phyloP scores from a whole-genome alignment of 164 flowering plant genomes.

The Aristolochia californica region DNA sequence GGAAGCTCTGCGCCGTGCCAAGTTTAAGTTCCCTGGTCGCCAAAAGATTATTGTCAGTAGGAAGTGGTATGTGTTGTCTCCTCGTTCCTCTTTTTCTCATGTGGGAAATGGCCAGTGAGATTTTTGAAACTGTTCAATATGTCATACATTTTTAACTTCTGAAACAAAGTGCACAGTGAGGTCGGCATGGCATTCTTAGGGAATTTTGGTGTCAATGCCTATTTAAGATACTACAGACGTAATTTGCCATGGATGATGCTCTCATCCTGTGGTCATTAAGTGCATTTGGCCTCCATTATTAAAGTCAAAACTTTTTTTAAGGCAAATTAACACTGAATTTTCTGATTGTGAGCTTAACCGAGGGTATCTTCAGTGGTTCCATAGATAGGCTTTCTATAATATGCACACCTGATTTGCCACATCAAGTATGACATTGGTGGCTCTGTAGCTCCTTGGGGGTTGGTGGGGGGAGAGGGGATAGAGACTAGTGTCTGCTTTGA shows the following conservation, averaged over 20 bases:
- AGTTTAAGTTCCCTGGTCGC: slow-evolving; percentile 58
- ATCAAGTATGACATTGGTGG: too few species aligned
- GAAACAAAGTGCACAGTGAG: not conserved
- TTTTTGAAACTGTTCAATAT: not conserved
- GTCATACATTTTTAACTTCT: not conserved
- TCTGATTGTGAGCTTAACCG: too few species aligned
- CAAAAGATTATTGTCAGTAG: slow-evolving; percentile 60
- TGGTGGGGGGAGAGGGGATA: too few species aligned
- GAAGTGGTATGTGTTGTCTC: slow-evolving; percentile 31
- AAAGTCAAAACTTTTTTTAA: too few species aligned
- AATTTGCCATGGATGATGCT: not conserved
- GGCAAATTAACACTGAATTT: too few species aligned
- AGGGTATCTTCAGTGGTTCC: not conserved
- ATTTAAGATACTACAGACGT: too few species aligned
- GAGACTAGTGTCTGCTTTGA: too few species aligned
- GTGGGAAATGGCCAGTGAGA: not conserved
- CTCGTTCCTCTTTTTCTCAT: not conserved
- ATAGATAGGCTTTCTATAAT: not conserved
- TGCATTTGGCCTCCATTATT: too few species aligned
- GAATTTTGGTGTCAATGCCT: too few species aligned
- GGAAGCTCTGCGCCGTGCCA: slow-evolving; percentile 55
- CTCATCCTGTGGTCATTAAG: too few species aligned
- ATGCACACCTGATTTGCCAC: not conserved
- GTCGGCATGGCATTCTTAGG: too few species aligned
- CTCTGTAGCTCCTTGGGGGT: too few species aligned